Evolutionary conservation across 345 rosid species (phyloP).

Genomic region (Alliaria petiolata): DNA sequence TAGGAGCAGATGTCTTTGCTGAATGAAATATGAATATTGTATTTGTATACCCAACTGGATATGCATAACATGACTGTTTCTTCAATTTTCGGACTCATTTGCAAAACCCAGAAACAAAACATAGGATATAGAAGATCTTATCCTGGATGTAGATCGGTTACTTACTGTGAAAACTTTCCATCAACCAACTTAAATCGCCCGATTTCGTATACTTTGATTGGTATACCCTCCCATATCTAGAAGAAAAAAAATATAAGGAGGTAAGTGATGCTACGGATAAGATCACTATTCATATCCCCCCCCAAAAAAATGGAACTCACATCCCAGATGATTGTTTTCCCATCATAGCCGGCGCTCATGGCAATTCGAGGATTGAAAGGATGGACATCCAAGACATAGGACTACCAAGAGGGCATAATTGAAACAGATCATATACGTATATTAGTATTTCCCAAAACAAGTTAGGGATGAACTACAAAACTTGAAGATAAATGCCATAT

Average conservation of each 20-base stretch:
- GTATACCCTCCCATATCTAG: conserved; percentile 97
- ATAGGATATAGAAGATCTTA: conserved; percentile 1
- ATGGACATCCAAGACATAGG: conserved; percentile 98
- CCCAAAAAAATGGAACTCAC: conserved; percentile 53
- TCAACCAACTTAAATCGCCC: conserved; percentile 93
- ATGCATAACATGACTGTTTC: conserved; percentile 15
- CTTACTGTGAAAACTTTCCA: conserved; percentile 99
- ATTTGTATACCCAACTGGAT: conserved; percentile 11
- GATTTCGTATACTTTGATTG: conserved; percentile 80
- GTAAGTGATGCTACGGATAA: conserved; percentile 19
- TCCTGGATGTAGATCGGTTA: conserved; percentile 23
- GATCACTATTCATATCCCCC: not conserved
- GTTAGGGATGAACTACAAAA: not conserved
- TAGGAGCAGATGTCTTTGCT: not conserved
- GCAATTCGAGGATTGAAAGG: conserved; percentile 98
- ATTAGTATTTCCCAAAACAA: conserved; percentile 1
- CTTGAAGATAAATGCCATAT: conserved; percentile 5
- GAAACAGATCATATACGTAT: not conserved
- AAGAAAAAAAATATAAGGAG: conserved; percentile 26
- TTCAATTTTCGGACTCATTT: conserved; percentile 17
- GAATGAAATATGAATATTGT: conserved; percentile 8
- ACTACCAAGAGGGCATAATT: conserved; percentile 49
- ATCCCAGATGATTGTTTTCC: conserved; percentile 96
- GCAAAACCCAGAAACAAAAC: not conserved
- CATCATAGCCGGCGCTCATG: conserved; percentile 99